phyloP scores from a whole-genome alignment of 163 green algal species.

The Scenedesmus sp. region DNA sequence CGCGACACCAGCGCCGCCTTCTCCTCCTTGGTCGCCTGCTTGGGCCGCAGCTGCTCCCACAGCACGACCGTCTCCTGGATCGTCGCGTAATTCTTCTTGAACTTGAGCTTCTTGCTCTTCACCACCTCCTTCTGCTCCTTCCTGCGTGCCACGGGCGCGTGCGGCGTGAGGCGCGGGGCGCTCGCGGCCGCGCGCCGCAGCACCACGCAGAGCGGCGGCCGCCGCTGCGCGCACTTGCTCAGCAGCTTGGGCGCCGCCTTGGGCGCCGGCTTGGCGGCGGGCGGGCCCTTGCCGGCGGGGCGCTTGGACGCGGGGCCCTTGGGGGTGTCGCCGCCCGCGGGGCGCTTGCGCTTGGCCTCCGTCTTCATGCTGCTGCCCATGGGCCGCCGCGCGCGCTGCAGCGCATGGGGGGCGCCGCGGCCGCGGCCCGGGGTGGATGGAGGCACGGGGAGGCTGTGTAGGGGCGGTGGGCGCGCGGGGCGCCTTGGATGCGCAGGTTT shows the following conservation, averaged over 20 bases:
- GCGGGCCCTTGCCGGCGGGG: neutral
- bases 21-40: slow-evolving; percentile 58
- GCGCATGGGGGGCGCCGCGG: too few species aligned
- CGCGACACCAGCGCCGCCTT: slow-evolving; percentile 62
- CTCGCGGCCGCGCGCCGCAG: neutral
- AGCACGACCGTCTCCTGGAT: slow-evolving; percentile 64
- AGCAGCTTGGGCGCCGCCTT: slow-evolving; percentile 43
- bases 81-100: slow-evolving; percentile 73
- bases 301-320: slow-evolving; percentile 7
- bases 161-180: neutral
- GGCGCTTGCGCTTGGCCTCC: slow-evolving; percentile 16
- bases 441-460: too few species aligned
- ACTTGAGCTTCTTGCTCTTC: slow-evolving; percentile 56
- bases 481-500: too few species aligned
- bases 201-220: too few species aligned
- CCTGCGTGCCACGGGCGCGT: slow-evolving; percentile 31
- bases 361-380: slow-evolving; percentile 6
- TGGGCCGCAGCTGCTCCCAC: slow-evolving; percentile 80
- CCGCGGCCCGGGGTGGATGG: too few species aligned
- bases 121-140: slow-evolving; percentile 65
- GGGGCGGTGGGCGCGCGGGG: too few species aligned
- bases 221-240: slow-evolving; percentile 16
- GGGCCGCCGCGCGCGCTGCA: too few species aligned
- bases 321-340: neutral
- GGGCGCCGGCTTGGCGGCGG: neutral